Evolutionary conservation across 2,329 filamentous ascomycete species (phyloP), one percentile per base, ranked within the genome.

Genomic region (Colletotrichum lindemuthianum): DNA sequence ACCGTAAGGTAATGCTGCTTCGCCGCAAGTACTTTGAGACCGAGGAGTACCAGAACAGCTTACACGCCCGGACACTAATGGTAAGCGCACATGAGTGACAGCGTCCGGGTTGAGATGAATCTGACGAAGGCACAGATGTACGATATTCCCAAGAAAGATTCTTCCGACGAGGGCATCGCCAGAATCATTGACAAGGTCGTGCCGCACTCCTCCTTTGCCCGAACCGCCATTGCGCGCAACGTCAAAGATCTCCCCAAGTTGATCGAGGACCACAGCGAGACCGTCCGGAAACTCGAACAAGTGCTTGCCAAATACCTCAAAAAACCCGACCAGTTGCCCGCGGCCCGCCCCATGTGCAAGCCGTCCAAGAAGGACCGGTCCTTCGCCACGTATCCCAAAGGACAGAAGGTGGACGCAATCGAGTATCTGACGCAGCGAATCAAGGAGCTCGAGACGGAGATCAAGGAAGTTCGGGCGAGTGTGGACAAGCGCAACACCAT

Each of bases 351-450:
- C 1, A 84, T 86, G 52, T 96, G 94, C 81, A 88, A 86, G 48
- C 92, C 92, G 0, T 91, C 91, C 11, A 95, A 93, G 74, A 91
- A 90, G 68, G 92, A 97, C 71, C 88, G 87, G 60, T 85, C 88
- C 1, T 89, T 88, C 70, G 78, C 76, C 49, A 87, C 86, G 2
- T 90, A 89, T 69, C 83, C 89, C 32, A 86, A 85, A 39, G 87
- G 87, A 12, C 87, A 92, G 69, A 95, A 93, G 74, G 86, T 98
- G 5, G 96, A 99, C 74, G 93, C 96, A 15, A 98, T 99, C 72
- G 92, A 97, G 67, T 98, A 97, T 72, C 83, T 97, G 58, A 96
- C 93, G 0, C 86, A 90, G 57, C 89, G 94, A 15, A 97, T 99
- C 73, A 88, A 89, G 69, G 85, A 90, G 51, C 84, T 99, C 40